Evolutionary conservation across 2,329 filamentous ascomycete species (phyloP).

Genomic region (Beauveria sp.): DNA sequence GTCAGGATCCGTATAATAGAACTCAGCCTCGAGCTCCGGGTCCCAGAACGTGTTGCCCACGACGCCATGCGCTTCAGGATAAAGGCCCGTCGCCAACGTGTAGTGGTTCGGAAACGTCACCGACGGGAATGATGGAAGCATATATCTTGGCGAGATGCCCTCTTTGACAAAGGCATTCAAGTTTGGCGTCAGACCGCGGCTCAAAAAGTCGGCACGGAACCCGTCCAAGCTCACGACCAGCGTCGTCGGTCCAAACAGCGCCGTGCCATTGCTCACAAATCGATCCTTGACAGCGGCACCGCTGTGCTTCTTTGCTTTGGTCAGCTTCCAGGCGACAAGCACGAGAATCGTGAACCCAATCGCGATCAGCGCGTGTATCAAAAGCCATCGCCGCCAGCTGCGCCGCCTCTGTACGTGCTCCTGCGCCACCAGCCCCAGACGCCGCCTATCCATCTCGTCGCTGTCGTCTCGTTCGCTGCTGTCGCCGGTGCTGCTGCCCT

Average conservation of each 20-base stretch:
- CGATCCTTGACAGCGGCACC: constrained; percentile 16
- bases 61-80: constrained; percentile 87
- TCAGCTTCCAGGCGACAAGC: constrained; percentile 52
- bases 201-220: constrained; percentile 89
- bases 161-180: constrained; percentile 70
- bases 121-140: constrained; percentile 90
- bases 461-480: constrained; percentile 55
- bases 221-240: constrained; percentile 92
- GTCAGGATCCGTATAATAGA: constrained; percentile 74
- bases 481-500: constrained; percentile 56
- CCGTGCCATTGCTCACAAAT: constrained; percentile 69
- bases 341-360: constrained; percentile 49
- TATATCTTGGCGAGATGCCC: constrained; percentile 84
- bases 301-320: constrained; percentile 33
- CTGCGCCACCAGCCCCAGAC: constrained; percentile 40
- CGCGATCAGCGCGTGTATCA: constrained; percentile 44
- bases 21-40: constrained; percentile 64
- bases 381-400: constrained; percentile 45
- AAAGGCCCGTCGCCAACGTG: constrained; percentile 82
- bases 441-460: constrained; percentile 48
- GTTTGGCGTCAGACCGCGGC: constrained; percentile 73
- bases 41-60: constrained; percentile 97
- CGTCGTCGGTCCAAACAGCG: constrained; percentile 83
- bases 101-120: constrained; percentile 98
- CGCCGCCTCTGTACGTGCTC: constrained; percentile 41